These are phyloP conservation scores for Metschnikowia santaceciliae DNA, from an alignment of 805 yeast genomes.

Conservation along the genomic window DNA sequence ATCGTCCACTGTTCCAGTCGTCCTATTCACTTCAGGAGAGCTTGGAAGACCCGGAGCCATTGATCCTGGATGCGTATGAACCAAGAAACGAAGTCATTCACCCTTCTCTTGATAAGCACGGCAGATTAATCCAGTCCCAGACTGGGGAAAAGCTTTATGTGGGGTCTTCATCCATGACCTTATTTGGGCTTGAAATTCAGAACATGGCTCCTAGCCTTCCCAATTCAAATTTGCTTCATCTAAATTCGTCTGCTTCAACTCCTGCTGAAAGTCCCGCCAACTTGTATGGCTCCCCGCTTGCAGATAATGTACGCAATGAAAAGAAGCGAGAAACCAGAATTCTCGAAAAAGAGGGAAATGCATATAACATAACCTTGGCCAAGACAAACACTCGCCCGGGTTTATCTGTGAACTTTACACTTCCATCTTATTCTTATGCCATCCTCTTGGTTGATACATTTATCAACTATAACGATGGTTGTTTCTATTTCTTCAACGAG, in stretches of 20 bases:
- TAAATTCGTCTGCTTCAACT: constrained; percentile 14
- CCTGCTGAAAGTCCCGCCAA: constrained; percentile 11
- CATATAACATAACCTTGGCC: constrained; percentile 65
- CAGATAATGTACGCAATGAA: constrained; percentile 10
- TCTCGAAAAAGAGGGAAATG: constrained; percentile 71
- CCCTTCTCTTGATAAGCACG: constrained; percentile 67
- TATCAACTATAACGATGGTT: constrained; percentile 76
- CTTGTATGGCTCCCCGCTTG: constrained; percentile 9
- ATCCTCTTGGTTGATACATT: constrained; percentile 71
- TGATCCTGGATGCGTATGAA: neutral
- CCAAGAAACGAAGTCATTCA: constrained; percentile 51
- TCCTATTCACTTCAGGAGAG: constrained; percentile 6
- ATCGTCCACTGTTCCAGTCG: neutral
- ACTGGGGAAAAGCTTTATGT: constrained; percentile 74
- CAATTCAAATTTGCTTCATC: constrained; percentile 15
- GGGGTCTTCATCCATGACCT: constrained; percentile 80
- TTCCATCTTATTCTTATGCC: constrained; percentile 76
- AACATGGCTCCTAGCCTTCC: constrained; percentile 47
- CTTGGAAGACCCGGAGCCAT: constrained; percentile 5
- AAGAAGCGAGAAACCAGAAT: constrained; percentile 50
- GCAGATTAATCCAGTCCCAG: constrained; percentile 66
- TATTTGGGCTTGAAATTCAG: constrained; percentile 74
- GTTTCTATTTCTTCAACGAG: constrained; percentile 80
- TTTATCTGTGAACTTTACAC: constrained; percentile 61
- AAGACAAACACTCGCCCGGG: constrained; percentile 67